phyloP scores from a whole-genome alignment of 768 basidiomycete genomes.

The Naganishia vishniacii region DNA sequence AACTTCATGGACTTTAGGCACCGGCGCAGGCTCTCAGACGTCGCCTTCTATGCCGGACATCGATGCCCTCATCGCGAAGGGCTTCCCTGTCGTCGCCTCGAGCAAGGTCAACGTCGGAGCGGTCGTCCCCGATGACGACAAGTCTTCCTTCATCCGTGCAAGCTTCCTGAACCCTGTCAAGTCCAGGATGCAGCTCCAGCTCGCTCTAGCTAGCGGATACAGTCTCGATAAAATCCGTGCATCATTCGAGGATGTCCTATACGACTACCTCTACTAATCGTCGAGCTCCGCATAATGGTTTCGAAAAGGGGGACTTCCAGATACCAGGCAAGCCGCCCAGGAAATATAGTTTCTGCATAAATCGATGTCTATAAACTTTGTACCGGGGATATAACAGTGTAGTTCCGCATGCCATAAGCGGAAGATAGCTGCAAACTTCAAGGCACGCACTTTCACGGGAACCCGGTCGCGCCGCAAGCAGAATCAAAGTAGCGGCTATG shows the following conservation, averaged over 20 bases:
- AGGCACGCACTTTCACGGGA: too few relatives aligned
- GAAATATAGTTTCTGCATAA: too few relatives aligned
- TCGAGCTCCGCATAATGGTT: background rate
- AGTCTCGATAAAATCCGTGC: slow-evolving; percentile 17
- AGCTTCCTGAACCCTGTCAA: slow-evolving; percentile 37
- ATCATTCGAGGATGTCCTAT: slow-evolving; percentile 23
- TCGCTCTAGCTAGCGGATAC: slow-evolving; percentile 33
- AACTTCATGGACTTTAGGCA: background rate
- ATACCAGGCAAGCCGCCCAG: too few relatives aligned
- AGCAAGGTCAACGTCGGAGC: slow-evolving; percentile 30
- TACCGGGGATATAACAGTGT: too few relatives aligned
- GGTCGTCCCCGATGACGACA: slow-evolving; percentile 28
- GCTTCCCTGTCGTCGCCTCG: slow-evolving; percentile 33
- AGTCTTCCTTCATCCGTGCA: slow-evolving; percentile 30
- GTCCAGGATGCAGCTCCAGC: slow-evolving; percentile 35
- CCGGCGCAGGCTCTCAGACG: slow-evolving; percentile 32
- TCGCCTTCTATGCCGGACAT: slow-evolving; percentile 19
- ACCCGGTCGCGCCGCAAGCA: too few relatives aligned
- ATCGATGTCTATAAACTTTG: too few relatives aligned
- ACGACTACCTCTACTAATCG: slow-evolving; percentile 16
- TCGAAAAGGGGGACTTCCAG: too few relatives aligned
- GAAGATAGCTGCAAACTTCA: too few relatives aligned
- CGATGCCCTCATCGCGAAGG: slow-evolving; percentile 25
- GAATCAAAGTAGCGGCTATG: too few relatives aligned
- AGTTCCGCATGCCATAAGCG: too few relatives aligned